Evolutionary conservation across 306 rosid species (phyloP).

Genomic region (Trichosanthes truncata): DNA sequence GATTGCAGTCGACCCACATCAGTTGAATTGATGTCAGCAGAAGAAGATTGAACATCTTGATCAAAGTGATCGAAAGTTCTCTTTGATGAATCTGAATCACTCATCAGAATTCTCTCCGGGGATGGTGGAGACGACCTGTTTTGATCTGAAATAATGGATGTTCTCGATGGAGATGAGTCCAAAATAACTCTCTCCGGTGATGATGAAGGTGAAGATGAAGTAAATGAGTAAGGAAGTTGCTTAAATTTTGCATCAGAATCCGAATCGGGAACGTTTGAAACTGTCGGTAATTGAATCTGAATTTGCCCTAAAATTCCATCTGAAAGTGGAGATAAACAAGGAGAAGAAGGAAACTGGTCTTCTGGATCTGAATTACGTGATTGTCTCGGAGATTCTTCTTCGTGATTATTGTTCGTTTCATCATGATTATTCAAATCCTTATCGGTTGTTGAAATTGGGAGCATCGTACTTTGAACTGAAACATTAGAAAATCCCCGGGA

Average conservation of each 20-base stretch:
- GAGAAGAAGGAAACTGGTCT: constrained; percentile 21
- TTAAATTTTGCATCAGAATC: neutral
- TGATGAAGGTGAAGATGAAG: constrained; percentile 10
- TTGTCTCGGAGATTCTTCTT: neutral
- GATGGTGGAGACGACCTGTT: constrained; percentile 8
- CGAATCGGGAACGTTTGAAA: constrained; percentile 14
- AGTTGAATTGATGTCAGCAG: neutral
- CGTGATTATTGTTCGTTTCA: constrained; percentile 5
- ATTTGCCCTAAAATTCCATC: constrained; percentile 13
- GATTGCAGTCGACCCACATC: constrained; percentile 11
- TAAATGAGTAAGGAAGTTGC: neutral
- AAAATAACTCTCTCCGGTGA: constrained; percentile 6
- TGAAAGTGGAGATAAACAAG: constrained; percentile 20
- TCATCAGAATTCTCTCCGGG: constrained; percentile 17
- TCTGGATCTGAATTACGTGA: constrained; percentile 10
- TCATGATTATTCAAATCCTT: neutral
- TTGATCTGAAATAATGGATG: constrained; percentile 7
- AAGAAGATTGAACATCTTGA: constrained; percentile 8
- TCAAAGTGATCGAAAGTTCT: neutral
- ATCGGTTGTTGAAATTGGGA: constrained; percentile 20
- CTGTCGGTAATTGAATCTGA: neutral
- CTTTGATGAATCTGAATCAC: constrained; percentile 20
- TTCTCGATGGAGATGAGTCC: constrained; percentile 5
- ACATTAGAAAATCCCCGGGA: constrained; percentile 3
- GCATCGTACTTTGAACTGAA: constrained; percentile 10